Conservation (phyloP, 2,329 filamentous ascomycete genomes). For the Thelonectria blattea region DNA sequence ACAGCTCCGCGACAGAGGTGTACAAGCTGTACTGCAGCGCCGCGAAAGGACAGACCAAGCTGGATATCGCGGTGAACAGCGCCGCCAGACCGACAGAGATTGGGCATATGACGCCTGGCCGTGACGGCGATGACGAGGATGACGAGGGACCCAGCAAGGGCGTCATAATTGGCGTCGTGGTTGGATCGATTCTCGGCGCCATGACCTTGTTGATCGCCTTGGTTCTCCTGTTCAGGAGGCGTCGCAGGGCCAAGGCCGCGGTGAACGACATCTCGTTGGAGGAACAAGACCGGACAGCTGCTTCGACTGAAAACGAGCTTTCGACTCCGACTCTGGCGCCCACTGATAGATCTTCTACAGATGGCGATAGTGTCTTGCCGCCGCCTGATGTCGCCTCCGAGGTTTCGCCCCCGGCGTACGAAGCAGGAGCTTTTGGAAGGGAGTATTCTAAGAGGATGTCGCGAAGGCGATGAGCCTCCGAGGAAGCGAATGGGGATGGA, state of each 20-base stretch:
- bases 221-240: background rate
- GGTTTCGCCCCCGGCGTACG: background rate
- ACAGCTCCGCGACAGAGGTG: no score
- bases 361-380: background rate
- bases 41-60: background rate
- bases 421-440: background rate
- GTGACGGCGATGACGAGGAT: background rate
- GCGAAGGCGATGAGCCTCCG: no score
- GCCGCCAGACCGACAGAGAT: background rate
- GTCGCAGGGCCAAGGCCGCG: background rate
- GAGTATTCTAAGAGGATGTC: background rate
- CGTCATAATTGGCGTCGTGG: background rate
- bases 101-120: background rate
- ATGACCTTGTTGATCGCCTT: background rate
- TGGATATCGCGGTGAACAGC: background rate
- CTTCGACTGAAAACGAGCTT: background rate
- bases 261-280: background rate
- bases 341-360: background rate
- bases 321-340: background rate
- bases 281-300: no score
- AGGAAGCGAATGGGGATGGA: no score
- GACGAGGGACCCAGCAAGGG: background rate
- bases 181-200: background rate
- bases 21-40: no score
- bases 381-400: background rate